Percentiles rank a stretch among this genome's conserved stretches.
Evolutionary conservation across 2,329 filamentous ascomycete species (phyloP).

Genomic region (Nannizzia gypsea): DNA sequence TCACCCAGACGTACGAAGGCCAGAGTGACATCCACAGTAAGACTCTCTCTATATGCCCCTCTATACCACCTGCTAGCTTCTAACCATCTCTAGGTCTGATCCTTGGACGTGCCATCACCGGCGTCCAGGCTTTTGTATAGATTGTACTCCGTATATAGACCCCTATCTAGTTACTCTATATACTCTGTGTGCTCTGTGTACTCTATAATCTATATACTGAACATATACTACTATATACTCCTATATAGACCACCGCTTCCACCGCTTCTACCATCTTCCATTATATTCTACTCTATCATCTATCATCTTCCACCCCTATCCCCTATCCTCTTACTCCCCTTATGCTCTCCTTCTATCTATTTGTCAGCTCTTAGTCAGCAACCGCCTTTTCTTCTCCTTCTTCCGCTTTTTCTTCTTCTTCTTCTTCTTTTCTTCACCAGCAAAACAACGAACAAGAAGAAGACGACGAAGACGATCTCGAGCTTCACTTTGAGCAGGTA

Average conservation of each 20-base stretch:
- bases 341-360: too few species aligned
- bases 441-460: not conserved
- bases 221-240: too few species aligned
- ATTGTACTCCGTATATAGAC: not conserved
- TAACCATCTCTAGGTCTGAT: constrained; percentile 46
- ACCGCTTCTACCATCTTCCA: too few species aligned
- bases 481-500: not conserved
- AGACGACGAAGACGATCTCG: too few species aligned
- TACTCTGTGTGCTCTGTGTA: too few species aligned
- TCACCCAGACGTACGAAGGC: constrained; percentile 95
- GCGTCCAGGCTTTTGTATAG: constrained; percentile 67
- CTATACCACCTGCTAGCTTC: not conserved
- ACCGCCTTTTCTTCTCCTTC: constrained; percentile 7
- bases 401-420: constrained; percentile 14
- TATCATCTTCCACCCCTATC: too few species aligned
- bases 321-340: too few species aligned
- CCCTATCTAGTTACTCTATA: not conserved
- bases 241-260: too few species aligned
- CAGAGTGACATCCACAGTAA: constrained; percentile 95
- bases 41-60: constrained; percentile 34
- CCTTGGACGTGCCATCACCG: constrained; percentile 56
- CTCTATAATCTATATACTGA: too few species aligned
- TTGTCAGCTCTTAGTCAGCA: not conserved
- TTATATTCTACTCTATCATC: too few species aligned
- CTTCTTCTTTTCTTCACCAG: constrained; percentile 6